Base-by-base conservation (phyloP, 257 asterid species). In the Solanum medicagineum region DNA sequence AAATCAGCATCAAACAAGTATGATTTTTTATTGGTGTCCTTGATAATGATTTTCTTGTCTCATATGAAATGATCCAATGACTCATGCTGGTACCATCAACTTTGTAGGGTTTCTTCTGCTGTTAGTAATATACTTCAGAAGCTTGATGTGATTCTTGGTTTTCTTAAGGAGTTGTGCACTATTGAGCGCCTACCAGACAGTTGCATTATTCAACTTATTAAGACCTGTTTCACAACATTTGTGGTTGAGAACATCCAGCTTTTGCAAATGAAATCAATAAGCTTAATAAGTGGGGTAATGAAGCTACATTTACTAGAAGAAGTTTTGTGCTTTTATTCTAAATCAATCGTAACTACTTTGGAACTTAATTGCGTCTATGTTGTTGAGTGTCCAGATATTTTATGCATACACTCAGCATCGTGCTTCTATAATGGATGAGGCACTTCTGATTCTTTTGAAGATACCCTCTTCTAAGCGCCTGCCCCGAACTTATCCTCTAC, bases 161-260 rank as follows among this genome's bases (percentile, higher is more conserved):
- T 91, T 91, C 92, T 97, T 59, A 92, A 92, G 93, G 97, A 95
- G 88, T 89, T 97, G 87, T 88, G 95, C 91, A 89, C 91, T 53
- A 90, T 94, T 83, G 99, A 95, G 92, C 96, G 96, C 86, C 93
- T 97, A 63, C 92, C 99, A 54, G 99, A 97, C 89, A 93, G 99
- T 92, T 97, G 97, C 90, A 91, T 95, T 87, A 92, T 97, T 70
- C 99, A 95, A 90, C 97, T 97, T 63, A 94, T 95, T 85, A 93
- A 95, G 91, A 95, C 97, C 83, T 89, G 98, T 86, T 92, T 97
- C 84, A 96, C 97, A 84, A 93, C 98, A 69, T 91, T 97, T 84
- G 85, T 93, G 89, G 99, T 97, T 84, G 99, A 97, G 60, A 97
- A 97, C 86, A 87, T 95, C 87, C 98, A 93, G 88, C 93, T 95